phyloP scores from a whole-genome alignment of 2,329 filamentous ascomycete genomes.

The Trichoderma koningii region DNA sequence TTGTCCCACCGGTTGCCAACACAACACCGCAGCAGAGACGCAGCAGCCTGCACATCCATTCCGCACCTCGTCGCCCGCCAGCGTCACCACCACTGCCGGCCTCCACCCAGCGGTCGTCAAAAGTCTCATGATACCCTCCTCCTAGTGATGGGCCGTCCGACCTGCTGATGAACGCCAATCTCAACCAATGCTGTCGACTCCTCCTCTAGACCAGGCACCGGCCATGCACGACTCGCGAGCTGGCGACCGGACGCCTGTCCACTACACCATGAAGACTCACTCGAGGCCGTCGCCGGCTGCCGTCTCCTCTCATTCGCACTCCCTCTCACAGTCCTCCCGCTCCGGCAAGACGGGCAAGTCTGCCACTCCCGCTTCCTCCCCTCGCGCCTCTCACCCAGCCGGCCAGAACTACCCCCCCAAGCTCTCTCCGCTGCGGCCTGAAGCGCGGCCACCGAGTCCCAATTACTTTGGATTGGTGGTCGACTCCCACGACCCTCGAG shows the following conservation, averaged over 20 bases:
- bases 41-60: not conserved
- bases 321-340: conserved; percentile 47
- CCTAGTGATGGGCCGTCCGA: conserved; percentile 19
- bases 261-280: conserved; percentile 52
- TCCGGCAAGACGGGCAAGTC: conserved; percentile 45
- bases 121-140: not conserved
- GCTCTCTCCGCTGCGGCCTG: conserved; percentile 47
- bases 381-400: conserved; percentile 55
- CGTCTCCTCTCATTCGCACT: conserved; percentile 38
- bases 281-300: conserved; percentile 43
- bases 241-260: conserved; percentile 42
- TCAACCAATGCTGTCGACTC: conserved; percentile 24
- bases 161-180: conserved; percentile 12
- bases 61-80: not conserved
- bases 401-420: conserved; percentile 58
- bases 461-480: conserved; percentile 84
- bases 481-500: conserved; percentile 63
- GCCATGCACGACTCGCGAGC: conserved; percentile 41
- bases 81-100: not conserved
- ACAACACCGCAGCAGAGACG: not conserved
- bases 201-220: conserved; percentile 24
- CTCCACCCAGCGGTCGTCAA: not conserved
- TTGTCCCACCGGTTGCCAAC: not conserved
- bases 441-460: conserved; percentile 63
- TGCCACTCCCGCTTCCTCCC: conserved; percentile 56